phyloP scores from a whole-genome alignment of 257 asterid species.

The Verbena officinalis region DNA sequence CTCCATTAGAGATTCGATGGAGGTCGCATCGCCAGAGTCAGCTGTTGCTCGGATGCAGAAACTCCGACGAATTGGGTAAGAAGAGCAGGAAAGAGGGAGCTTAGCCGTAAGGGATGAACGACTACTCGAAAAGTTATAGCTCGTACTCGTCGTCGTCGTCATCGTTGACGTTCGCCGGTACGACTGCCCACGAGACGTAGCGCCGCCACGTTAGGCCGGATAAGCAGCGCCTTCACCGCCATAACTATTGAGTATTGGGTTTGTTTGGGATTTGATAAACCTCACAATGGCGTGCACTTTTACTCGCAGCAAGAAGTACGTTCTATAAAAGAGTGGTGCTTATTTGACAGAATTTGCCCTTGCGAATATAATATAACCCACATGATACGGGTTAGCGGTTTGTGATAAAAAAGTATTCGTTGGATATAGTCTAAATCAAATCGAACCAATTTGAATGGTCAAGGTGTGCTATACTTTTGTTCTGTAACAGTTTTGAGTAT shows the following conservation, averaged over 20 bases:
- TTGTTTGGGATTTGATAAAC: background rate
- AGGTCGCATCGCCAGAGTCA: slow-evolving; percentile 41
- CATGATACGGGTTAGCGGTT: too few relatives aligned
- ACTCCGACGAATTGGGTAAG: slow-evolving; percentile 42
- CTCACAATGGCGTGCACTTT: too few relatives aligned
- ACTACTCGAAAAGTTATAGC: slow-evolving; percentile 23
- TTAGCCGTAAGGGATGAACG: slow-evolving; percentile 29
- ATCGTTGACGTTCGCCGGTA: slow-evolving; percentile 28
- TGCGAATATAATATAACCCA: too few relatives aligned
- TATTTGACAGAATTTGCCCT: too few relatives aligned
- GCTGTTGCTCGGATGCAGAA: slow-evolving; percentile 57
- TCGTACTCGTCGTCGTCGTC: slow-evolving; percentile 20
- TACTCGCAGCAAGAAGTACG: too few relatives aligned
- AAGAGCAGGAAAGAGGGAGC: slow-evolving; percentile 28
- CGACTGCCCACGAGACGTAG: slow-evolving; percentile 43
- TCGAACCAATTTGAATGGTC: too few relatives aligned
- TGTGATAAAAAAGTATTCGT: too few relatives aligned
- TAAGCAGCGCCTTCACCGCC: slow-evolving; percentile 55
- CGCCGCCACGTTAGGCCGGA: slow-evolving; percentile 58
- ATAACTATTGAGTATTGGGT: slow-evolving; percentile 10
- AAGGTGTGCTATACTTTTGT: too few relatives aligned
- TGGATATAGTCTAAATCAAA: too few relatives aligned
- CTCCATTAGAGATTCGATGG: slow-evolving; percentile 62
- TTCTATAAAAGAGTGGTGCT: too few relatives aligned
- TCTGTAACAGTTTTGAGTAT: too few relatives aligned